Percentiles rank a stretch among this genome's conserved stretches.
phyloP scores from a whole-genome alignment of 2,329 filamentous ascomycete species.

The Penicillium freii region DNA sequence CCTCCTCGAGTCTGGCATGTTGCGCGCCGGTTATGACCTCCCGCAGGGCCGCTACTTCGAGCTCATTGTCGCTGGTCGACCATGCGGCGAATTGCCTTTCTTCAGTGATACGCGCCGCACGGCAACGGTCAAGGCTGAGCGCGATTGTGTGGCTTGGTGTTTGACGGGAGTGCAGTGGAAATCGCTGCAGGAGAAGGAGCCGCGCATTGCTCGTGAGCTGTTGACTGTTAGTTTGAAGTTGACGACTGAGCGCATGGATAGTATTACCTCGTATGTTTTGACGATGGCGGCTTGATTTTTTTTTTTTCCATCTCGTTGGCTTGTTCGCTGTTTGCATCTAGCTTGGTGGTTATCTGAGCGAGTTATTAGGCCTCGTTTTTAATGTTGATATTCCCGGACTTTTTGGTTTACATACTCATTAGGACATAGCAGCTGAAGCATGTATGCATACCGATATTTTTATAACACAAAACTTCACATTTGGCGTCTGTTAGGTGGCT shows the following conservation, averaged over 20 bases:
- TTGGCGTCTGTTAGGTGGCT: neutral
- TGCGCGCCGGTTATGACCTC: constrained; percentile 85
- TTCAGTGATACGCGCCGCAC: constrained; percentile 88
- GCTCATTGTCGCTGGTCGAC: constrained; percentile 89
- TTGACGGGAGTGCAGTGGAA: constrained; percentile 72
- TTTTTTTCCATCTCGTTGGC: neutral
- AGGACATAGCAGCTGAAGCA: neutral
- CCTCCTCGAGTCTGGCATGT: constrained; percentile 81
- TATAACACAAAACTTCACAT: neutral
- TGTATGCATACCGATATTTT: neutral
- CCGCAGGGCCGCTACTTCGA: constrained; percentile 88
- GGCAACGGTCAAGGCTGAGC: constrained; percentile 79
- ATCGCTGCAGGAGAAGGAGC: constrained; percentile 67
- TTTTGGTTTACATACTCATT: neutral
- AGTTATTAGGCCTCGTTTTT: neutral
- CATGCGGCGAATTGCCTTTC: constrained; percentile 93
- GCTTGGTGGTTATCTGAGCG: constrained; percentile 3
- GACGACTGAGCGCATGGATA: constrained; percentile 87
- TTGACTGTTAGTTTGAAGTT: constrained; percentile 86
- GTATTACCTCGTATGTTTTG: constrained; percentile 57
- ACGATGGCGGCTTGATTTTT: constrained; percentile 8
- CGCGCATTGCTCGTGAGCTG: constrained; percentile 78
- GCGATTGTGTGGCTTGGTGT: constrained; percentile 78
- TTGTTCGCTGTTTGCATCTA: constrained; percentile 2
- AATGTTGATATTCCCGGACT: neutral